Percentiles rank a stretch among this genome's conserved stretches.
These are phyloP conservation scores for Eragrostis nindensis DNA, from an alignment of 176 grass and related monocot genomes.

Conservation along the genomic window DNA sequence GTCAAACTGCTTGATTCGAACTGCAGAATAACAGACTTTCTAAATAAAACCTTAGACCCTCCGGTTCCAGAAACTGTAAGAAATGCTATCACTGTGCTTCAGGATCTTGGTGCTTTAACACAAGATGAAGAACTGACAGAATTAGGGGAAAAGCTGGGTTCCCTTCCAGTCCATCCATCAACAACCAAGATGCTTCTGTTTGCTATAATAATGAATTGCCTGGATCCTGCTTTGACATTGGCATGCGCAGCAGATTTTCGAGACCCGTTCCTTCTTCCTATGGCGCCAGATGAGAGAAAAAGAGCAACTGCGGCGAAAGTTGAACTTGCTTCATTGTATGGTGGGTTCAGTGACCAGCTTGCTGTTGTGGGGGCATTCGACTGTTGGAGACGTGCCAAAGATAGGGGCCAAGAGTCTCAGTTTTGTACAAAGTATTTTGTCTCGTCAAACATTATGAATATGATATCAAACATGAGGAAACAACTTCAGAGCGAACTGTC, in stretches of 20 bases:
- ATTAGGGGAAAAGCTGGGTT: slow-evolving; percentile 83
- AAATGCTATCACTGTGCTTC: slow-evolving; percentile 83
- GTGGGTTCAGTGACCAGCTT: slow-evolving; percentile 89
- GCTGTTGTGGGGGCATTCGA: slow-evolving; percentile 91
- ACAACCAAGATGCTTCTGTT: slow-evolving; percentile 98
- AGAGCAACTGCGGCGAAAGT: slow-evolving; percentile 63
- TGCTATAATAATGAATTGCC: slow-evolving; percentile 91
- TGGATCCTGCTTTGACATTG: slow-evolving; percentile 91
- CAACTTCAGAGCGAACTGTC: slow-evolving; percentile 78
- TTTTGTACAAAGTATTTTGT: slow-evolving; percentile 90
- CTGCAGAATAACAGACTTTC: slow-evolving; percentile 72
- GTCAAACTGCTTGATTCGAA: slow-evolving; percentile 85
- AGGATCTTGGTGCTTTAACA: slow-evolving; percentile 90
- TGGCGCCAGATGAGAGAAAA: slow-evolving; percentile 72
- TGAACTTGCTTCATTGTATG: slow-evolving; percentile 91
- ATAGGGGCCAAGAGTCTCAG: slow-evolving; percentile 70
- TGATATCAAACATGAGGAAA: slow-evolving; percentile 87
- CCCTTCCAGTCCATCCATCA: slow-evolving; percentile 89
- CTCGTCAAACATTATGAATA: slow-evolving; percentile 79
- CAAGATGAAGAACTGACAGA: slow-evolving; percentile 77
- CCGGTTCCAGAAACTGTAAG: slow-evolving; percentile 74
- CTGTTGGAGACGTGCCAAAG: slow-evolving; percentile 84
- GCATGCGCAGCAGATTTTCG: slow-evolving; percentile 83
- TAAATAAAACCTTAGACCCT: slow-evolving; percentile 91
- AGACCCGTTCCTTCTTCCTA: slow-evolving; percentile 79